phyloP scores from a whole-genome alignment of 2,329 filamentous ascomycete genomes.

The Aspergillus proliferans region DNA sequence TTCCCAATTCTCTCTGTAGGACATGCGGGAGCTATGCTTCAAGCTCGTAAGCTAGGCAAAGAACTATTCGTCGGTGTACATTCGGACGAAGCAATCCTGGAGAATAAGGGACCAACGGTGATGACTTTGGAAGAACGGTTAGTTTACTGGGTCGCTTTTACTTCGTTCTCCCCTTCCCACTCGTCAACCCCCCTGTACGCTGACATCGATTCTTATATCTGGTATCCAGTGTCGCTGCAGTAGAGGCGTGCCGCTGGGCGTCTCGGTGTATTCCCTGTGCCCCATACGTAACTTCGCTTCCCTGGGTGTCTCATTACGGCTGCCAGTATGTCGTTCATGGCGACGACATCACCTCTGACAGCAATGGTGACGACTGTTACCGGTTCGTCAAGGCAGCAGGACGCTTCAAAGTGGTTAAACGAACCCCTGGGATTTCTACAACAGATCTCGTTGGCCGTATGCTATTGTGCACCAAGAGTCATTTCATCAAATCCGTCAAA shows the following conservation, averaged over 20 bases:
- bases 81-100: conserved; percentile 88
- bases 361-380: conserved; percentile 91
- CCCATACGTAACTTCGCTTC: conserved; percentile 88
- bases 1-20: conserved; percentile 45
- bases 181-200: neutral
- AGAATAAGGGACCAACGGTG: conserved; percentile 96
- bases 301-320: conserved; percentile 92
- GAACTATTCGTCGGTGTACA: conserved; percentile 91
- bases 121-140: conserved; percentile 88
- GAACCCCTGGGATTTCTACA: conserved; percentile 92
- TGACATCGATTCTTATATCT: conserved; percentile 2
- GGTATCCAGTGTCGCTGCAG: conserved; percentile 64
- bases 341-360: conserved; percentile 95
- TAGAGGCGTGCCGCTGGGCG: conserved; percentile 92
- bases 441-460: conserved; percentile 98
- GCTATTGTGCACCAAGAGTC: conserved; percentile 88
- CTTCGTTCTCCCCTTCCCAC: neutral
- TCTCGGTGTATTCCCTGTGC: conserved; percentile 76
- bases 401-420: conserved; percentile 92
- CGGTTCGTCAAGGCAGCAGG: conserved; percentile 92
- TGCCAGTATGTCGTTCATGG: conserved; percentile 95
- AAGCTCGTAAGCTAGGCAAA: conserved; percentile 82
- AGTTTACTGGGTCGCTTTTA: conserved; percentile 13
- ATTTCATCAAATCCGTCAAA: conserved; percentile 81
- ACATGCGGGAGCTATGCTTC: conserved; percentile 93